Conservation (phyloP, 1,284 basidiomycete species). For the Cystobasidium pallidum region DNA sequence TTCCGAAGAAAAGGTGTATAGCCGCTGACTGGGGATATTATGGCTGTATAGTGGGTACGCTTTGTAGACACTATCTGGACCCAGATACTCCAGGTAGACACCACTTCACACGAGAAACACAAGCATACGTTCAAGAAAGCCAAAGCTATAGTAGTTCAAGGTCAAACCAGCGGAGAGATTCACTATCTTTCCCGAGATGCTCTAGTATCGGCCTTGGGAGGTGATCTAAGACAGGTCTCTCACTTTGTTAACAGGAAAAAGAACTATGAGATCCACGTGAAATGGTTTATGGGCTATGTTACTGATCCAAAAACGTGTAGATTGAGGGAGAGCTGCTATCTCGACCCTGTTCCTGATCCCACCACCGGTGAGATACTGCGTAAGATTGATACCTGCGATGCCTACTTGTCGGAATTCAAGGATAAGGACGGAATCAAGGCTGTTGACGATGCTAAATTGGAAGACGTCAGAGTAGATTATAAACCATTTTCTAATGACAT, state of each 20-base stretch:
- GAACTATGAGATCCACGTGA: slow-evolving; percentile 32
- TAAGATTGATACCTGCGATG: not conserved
- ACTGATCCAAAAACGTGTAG: slow-evolving; percentile 13
- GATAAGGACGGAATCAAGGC: not conserved
- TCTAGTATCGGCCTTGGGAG: slow-evolving; percentile 5
- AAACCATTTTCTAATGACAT: slow-evolving; percentile 1
- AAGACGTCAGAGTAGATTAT: slow-evolving; percentile 6
- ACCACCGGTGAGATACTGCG: slow-evolving; percentile 11
- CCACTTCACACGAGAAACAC: not conserved
- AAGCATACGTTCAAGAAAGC: not conserved
- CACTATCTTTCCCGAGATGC: slow-evolving; percentile 18
- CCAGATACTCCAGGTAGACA: not conserved
- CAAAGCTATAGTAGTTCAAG: slow-evolving; percentile 37
- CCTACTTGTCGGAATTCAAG: not conserved
- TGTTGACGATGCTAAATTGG: not conserved
- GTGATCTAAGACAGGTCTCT: slow-evolving; percentile 15
- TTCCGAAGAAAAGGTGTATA: no score
- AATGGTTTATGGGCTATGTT: slow-evolving; percentile 22
- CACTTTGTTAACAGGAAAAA: slow-evolving; percentile 23
- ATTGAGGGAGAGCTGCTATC: slow-evolving; percentile 10
- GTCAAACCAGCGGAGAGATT: slow-evolving; percentile 20
- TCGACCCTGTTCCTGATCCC: slow-evolving; percentile 3
- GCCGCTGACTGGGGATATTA: no score
- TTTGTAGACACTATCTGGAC: slow-evolving; percentile 36
- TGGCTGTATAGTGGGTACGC: slow-evolving; percentile 36